A percentile compares a stretch with the other conserved stretches of the same genome.
phyloP scores from a whole-genome alignment of 73 alveolate genomes.

The Diophrys appendiculata region DNA sequence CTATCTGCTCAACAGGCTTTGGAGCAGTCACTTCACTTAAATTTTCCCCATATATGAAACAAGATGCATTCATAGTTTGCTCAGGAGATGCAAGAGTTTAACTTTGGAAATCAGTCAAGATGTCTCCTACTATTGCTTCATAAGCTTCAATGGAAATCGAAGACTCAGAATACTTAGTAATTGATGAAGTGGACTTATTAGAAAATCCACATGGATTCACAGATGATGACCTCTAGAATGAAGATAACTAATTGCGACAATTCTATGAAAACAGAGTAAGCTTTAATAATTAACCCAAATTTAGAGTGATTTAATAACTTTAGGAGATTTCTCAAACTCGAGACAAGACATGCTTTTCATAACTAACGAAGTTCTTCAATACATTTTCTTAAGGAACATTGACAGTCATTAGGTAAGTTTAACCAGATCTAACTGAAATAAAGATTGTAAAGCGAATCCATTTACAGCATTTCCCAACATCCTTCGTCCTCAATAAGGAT shows the following conservation, averaged over 20 bases:
- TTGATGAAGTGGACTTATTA: slow-evolving; percentile 42
- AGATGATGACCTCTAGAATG: slow-evolving; percentile 27
- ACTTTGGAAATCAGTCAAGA: slow-evolving; percentile 30
- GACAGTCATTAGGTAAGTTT: too few species aligned
- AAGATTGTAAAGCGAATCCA: too few species aligned
- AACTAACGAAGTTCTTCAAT: slow-evolving; percentile 25
- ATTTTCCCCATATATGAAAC: too few species aligned
- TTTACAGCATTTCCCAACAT: too few species aligned
- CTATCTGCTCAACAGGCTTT: background rate
- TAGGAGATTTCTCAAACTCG: slow-evolving; percentile 16
- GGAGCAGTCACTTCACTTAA: too few species aligned
- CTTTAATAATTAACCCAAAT: slow-evolving; percentile 12
- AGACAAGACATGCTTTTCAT: slow-evolving; percentile 30
- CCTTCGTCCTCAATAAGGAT: too few species aligned
- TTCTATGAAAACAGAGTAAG: slow-evolving; percentile 33
- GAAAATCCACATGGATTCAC: slow-evolving; percentile 60
- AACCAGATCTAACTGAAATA: too few species aligned
- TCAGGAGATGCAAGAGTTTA: slow-evolving; percentile 32
- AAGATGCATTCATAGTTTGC: slow-evolving; percentile 29
- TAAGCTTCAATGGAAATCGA: too few species aligned
- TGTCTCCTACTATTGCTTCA: slow-evolving; percentile 6
- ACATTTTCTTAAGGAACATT: slow-evolving; percentile 36
- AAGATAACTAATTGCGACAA: slow-evolving; percentile 18
- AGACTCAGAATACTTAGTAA: slow-evolving; percentile 33
- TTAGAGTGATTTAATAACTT: slow-evolving; percentile 22